Evolutionary conservation across 2,329 filamentous ascomycete genomes (phyloP).

Genomic region (Ophiobolus disseminans): DNA sequence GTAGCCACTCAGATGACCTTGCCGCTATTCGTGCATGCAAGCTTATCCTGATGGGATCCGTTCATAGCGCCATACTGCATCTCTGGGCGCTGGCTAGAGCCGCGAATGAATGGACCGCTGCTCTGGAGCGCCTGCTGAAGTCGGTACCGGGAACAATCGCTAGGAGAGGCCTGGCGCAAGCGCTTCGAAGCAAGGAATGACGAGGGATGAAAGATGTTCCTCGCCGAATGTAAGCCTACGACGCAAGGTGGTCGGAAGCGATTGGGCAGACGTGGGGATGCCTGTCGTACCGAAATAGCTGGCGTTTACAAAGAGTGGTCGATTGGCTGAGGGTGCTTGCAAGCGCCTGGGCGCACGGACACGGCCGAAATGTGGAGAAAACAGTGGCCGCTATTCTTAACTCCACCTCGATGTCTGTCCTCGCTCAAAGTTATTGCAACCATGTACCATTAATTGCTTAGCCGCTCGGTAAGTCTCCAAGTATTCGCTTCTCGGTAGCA

Average conservation of each 20-base stretch:
- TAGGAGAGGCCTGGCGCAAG: slow-evolving; percentile 29
- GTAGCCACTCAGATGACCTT: slow-evolving; percentile 33
- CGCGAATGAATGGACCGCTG: slow-evolving; percentile 27
- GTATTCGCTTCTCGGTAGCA: neutral
- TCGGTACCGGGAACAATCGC: slow-evolving; percentile 22
- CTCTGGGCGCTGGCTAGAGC: slow-evolving; percentile 30
- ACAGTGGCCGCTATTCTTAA: slow-evolving; percentile 23
- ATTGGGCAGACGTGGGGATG: slow-evolving; percentile 31
- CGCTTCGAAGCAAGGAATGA: slow-evolving; percentile 31
- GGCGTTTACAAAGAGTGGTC: slow-evolving; percentile 27
- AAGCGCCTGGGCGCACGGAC: slow-evolving; percentile 23
- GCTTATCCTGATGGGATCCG: slow-evolving; percentile 19
- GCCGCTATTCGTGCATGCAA: slow-evolving; percentile 38
- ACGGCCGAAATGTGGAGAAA: slow-evolving; percentile 13
- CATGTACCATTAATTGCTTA: slow-evolving; percentile 11
- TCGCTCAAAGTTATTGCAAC: slow-evolving; percentile 4
- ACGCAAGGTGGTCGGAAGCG: slow-evolving; percentile 4
- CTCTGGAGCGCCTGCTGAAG: slow-evolving; percentile 41
- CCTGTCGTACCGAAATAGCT: slow-evolving; percentile 22
- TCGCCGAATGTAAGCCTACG: slow-evolving; percentile 22
- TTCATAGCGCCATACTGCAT: slow-evolving; percentile 29
- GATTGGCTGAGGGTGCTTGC: slow-evolving; percentile 24
- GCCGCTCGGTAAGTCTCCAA: slow-evolving; percentile 7
- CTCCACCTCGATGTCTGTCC: slow-evolving; percentile 1
- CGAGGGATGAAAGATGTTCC: slow-evolving; percentile 32